phyloP scores from a whole-genome alignment of 169 alveolate species.

The Plasmodium malariae region DNA sequence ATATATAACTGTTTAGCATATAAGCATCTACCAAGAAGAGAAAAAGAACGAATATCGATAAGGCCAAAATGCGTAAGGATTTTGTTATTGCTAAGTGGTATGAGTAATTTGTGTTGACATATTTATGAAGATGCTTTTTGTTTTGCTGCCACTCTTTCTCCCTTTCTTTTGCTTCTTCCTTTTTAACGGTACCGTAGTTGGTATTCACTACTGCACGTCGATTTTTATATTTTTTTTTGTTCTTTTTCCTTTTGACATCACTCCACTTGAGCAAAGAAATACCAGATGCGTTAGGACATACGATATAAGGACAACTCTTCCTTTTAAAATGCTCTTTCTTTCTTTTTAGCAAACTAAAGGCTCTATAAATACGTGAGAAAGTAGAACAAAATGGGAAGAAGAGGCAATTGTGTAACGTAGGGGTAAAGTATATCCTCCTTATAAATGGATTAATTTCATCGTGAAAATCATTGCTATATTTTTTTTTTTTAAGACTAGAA shows the following conservation, averaged over 20 bases:
- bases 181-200: background rate
- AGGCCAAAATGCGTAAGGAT: background rate
- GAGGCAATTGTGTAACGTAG: background rate
- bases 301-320: background rate
- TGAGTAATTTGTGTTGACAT: conserved; percentile 9
- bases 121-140: conserved; percentile 10
- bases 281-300: background rate
- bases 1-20: conserved; percentile 6
- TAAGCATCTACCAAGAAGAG: conserved; percentile 19
- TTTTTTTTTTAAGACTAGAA: background rate
- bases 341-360: background rate
- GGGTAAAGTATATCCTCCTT: background rate
- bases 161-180: background rate
- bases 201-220: background rate
- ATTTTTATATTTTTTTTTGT: background rate
- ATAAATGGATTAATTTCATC: background rate
- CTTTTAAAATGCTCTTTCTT: background rate
- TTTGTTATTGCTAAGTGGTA: background rate
- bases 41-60: conserved; percentile 21
- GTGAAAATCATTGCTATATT: no score
- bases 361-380: background rate
- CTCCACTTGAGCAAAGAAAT: background rate
- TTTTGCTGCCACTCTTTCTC: background rate
- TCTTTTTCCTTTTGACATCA: background rate
- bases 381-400: background rate